A percentile compares a stretch with the other conserved stretches of the same genome.
phyloP scores from a whole-genome alignment of 768 basidiomycete genomes.

The Lepiota brunneoincarnata region DNA sequence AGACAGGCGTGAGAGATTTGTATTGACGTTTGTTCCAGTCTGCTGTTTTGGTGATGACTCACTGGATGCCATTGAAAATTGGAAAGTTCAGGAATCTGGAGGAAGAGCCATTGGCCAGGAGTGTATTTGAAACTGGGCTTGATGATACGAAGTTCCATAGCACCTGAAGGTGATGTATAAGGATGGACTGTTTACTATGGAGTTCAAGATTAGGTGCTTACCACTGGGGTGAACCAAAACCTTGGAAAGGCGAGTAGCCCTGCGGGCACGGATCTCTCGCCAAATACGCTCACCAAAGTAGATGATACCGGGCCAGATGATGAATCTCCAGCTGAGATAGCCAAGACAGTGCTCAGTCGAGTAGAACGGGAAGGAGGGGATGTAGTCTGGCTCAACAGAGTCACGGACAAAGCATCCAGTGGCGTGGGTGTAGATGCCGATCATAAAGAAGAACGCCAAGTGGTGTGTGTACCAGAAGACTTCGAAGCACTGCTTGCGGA shows the following conservation, averaged over 20 bases:
- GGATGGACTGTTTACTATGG: slow-evolving; percentile 1
- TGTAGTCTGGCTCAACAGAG: slow-evolving; percentile 68
- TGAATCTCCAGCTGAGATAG: slow-evolving; percentile 88
- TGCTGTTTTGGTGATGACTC: slow-evolving; percentile 26
- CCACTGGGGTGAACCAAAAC: slow-evolving; percentile 89
- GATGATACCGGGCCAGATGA: slow-evolving; percentile 87
- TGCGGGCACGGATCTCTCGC: slow-evolving; percentile 78
- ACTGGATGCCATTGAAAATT: slow-evolving; percentile 94
- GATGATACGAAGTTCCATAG: slow-evolving; percentile 90
- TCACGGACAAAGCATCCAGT: slow-evolving; percentile 96
- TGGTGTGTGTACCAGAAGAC: slow-evolving; percentile 98
- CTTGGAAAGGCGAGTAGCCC: slow-evolving; percentile 76
- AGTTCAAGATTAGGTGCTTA: slow-evolving; percentile 27
- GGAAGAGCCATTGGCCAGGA: slow-evolving; percentile 88
- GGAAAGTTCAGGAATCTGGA: slow-evolving; percentile 86
- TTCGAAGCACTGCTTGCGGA: slow-evolving; percentile 89
- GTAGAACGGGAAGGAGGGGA: slow-evolving; percentile 80
- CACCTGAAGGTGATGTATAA: slow-evolving; percentile 41
- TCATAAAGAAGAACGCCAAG: slow-evolving; percentile 91
- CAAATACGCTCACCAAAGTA: slow-evolving; percentile 88
- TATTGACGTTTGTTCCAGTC: slow-evolving; percentile 6
- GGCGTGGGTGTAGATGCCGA: slow-evolving; percentile 86
- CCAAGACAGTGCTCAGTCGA: slow-evolving; percentile 85
- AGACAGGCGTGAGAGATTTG: slow-evolving; percentile 10
- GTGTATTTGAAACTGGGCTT: slow-evolving; percentile 93